A percentile compares a stretch with the other conserved stretches of the same genome.
Evolutionary conservation across 116 monocot species (phyloP).

Genomic region (Papilionanthe hybrid): DNA sequence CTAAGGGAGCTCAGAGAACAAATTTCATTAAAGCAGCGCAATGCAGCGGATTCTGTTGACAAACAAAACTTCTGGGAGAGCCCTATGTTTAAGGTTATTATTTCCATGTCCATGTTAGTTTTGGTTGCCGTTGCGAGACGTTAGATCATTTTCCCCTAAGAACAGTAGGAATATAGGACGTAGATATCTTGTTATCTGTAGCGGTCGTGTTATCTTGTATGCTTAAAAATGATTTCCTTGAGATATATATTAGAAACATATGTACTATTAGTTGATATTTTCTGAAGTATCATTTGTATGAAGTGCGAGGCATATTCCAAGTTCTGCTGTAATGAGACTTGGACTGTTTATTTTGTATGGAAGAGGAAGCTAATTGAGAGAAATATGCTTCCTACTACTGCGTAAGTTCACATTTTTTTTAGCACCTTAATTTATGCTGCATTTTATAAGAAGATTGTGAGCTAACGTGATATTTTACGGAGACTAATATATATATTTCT

Average conservation of each 20-base stretch:
- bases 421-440: too few relatives aligned
- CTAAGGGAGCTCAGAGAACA: constrained; percentile 70
- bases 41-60: constrained; percentile 12
- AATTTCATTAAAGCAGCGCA: constrained; percentile 45
- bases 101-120: constrained; percentile 5
- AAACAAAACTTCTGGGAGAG: constrained; percentile 72
- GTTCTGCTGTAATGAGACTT: too few relatives aligned
- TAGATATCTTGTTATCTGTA: not conserved
- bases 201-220: not conserved
- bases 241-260: not conserved
- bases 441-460: too few relatives aligned
- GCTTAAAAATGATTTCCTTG: not conserved
- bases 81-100: constrained; percentile 20
- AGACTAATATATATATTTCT: too few relatives aligned
- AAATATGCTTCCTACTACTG: too few relatives aligned
- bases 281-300: too few relatives aligned
- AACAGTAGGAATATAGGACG: not conserved
- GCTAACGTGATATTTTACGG: too few relatives aligned
- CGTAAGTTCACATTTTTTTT: too few relatives aligned
- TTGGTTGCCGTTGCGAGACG: not conserved
- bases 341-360: too few relatives aligned
- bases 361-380: too few relatives aligned
- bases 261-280: too few relatives aligned
- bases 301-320: too few relatives aligned
- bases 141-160: not conserved